Conservation (phyloP, 2,329 filamentous ascomycete species). For the Elsinoe arachidis region DNA sequence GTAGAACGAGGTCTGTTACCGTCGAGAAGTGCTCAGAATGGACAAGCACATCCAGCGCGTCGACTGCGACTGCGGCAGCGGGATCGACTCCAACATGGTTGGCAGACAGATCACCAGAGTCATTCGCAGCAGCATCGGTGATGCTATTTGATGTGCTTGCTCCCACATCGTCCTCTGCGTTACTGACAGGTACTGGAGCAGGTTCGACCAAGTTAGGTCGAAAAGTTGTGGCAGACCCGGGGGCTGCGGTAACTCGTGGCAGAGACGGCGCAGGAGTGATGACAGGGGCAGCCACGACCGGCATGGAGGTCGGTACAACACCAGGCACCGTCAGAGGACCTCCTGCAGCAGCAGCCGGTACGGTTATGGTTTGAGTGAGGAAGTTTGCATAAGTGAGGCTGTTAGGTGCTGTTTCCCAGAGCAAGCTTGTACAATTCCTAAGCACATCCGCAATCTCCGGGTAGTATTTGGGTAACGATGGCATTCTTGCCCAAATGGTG, state of each 20-base stretch:
- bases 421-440: neutral
- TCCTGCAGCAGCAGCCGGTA: neutral
- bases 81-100: neutral
- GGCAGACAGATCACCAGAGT: too few relatives aligned
- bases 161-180: neutral
- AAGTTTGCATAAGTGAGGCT: slow-evolving; percentile 1
- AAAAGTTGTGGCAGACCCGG: neutral
- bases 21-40: neutral
- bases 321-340: neutral
- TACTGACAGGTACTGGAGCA: too few relatives aligned
- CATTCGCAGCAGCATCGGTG: neutral
- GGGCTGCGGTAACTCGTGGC: neutral
- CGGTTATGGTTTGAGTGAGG: neutral
- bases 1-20: neutral
- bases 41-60: neutral
- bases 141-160: too few relatives aligned
- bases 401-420: neutral
- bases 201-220: neutral
- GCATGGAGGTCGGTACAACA: neutral
- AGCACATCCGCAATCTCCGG: neutral
- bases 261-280: neutral
- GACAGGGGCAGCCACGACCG: neutral
- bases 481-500: neutral
- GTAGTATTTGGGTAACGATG: neutral
- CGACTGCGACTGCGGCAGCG: neutral